A percentile compares a stretch with the other conserved stretches of the same genome.
These are phyloP conservation scores for Tephrocybe sp. DNA, from an alignment of 768 basidiomycete genomes.

Conservation along the genomic window DNA sequence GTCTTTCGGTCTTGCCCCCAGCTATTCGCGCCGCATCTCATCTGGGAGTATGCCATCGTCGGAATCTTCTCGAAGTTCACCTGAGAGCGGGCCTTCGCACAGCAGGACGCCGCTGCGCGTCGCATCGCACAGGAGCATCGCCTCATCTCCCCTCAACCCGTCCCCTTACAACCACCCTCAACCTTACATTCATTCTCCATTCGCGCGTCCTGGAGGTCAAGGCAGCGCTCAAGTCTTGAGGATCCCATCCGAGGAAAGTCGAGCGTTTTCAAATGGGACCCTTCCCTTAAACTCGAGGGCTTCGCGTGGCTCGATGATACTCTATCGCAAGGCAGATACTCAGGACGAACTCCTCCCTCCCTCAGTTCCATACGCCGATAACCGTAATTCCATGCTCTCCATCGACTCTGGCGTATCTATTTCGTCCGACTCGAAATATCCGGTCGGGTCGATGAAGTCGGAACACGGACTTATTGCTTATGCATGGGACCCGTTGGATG, in stretches of 20 bases:
- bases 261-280: conserved; percentile 12
- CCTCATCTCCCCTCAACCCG: conserved; percentile 19
- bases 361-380: conserved; percentile 17
- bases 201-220: conserved; percentile 17
- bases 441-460: conserved; percentile 28
- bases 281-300: background rate
- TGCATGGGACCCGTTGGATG: conserved; percentile 53
- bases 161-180: conserved; percentile 5
- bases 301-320: conserved; percentile 32
- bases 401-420: conserved; percentile 42
- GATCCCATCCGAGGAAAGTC: conserved; percentile 21
- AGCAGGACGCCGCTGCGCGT: conserved; percentile 11
- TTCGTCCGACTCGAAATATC: conserved; percentile 68
- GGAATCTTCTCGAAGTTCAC: background rate
- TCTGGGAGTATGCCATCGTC: background rate
- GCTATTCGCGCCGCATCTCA: background rate
- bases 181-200: conserved; percentile 16
- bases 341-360: conserved; percentile 33
- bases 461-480: conserved; percentile 53
- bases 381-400: conserved; percentile 32
- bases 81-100: background rate
- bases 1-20: background rate
- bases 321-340: conserved; percentile 32
- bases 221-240: conserved; percentile 15
- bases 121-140: conserved; percentile 9